phyloP scores from a whole-genome alignment of 1,284 basidiomycete genomes.

The Waitea zeae region DNA sequence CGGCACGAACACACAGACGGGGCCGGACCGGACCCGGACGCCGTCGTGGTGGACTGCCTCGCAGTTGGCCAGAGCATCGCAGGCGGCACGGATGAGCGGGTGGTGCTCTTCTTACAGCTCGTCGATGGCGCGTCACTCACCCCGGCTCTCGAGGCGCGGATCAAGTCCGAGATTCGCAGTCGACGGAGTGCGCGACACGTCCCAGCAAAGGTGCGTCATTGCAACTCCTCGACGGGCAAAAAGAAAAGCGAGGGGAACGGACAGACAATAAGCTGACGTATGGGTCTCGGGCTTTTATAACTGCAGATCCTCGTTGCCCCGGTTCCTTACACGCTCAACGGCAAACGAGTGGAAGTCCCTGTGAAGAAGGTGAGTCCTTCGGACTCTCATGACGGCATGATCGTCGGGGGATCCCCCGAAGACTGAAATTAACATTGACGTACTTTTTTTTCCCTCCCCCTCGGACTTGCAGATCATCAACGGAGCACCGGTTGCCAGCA shows the following conservation, averaged over 20 bases:
- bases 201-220: constrained; percentile 37
- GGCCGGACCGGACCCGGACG: no score
- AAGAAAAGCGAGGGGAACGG: no score
- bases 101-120: constrained; percentile 70
- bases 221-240: no score
- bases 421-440: constrained; percentile 9
- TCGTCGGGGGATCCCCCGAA: no score
- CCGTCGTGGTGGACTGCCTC: constrained; percentile 49
- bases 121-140: constrained; percentile 31
- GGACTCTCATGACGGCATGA: not conserved
- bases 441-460: constrained; percentile 10
- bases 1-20: no score
- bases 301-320: constrained; percentile 55
- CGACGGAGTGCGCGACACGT: constrained; percentile 62
- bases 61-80: constrained; percentile 64
- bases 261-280: no score
- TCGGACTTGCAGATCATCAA: constrained; percentile 48
- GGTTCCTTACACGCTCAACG: constrained; percentile 75
- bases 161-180: constrained; percentile 46
- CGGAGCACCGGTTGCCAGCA: constrained; percentile 48
- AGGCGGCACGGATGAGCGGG: constrained; percentile 62
- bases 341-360: constrained; percentile 73
- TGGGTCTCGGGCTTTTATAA: no score
- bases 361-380: constrained; percentile 48
- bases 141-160: constrained; percentile 32